These are phyloP conservation scores for Solanum etuberosum DNA, from an alignment of 257 asterid species.

Conservation along the genomic window DNA sequence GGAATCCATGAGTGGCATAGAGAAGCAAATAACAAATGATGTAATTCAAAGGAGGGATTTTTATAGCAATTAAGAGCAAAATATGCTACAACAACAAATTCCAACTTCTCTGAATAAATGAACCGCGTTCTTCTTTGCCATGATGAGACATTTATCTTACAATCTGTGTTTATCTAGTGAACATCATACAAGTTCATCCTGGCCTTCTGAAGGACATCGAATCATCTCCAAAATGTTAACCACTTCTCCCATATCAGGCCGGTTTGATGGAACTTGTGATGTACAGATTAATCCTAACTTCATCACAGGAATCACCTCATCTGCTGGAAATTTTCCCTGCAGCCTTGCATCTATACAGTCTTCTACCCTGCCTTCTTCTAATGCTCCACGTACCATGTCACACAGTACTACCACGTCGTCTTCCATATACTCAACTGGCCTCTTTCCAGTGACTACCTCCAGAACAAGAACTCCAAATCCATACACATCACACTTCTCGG, in stretches of 20 bases:
- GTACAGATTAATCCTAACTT: constrained; percentile 81
- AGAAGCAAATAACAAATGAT: constrained; percentile 20
- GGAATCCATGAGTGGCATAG: constrained; percentile 5
- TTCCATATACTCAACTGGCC: constrained; percentile 93
- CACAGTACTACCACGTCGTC: constrained; percentile 83
- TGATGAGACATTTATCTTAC: constrained; percentile 4
- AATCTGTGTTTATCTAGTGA: constrained; percentile 3
- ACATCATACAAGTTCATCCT: constrained; percentile 47
- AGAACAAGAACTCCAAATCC: constrained; percentile 74
- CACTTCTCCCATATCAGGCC: constrained; percentile 88
- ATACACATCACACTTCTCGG: constrained; percentile 79
- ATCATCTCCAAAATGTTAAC: constrained; percentile 77
- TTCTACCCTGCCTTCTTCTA: constrained; percentile 70
- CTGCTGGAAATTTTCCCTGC: constrained; percentile 65
- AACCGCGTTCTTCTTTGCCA: constrained; percentile 55
- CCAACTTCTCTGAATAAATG: constrained; percentile 15
- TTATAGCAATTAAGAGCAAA: background rate
- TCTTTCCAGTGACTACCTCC: constrained; percentile 66
- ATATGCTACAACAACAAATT: constrained; percentile 10
- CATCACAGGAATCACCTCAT: constrained; percentile 78
- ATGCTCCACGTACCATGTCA: constrained; percentile 81
- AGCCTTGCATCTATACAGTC: constrained; percentile 61
- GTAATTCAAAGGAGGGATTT: constrained; percentile 4
- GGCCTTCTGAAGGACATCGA: constrained; percentile 52
- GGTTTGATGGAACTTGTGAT: constrained; percentile 81